A percentile compares a stretch with the other conserved stretches of the same genome.
phyloP scores from a whole-genome alignment of 2,329 filamentous ascomycete species.

The Sporothrix mexicana region DNA sequence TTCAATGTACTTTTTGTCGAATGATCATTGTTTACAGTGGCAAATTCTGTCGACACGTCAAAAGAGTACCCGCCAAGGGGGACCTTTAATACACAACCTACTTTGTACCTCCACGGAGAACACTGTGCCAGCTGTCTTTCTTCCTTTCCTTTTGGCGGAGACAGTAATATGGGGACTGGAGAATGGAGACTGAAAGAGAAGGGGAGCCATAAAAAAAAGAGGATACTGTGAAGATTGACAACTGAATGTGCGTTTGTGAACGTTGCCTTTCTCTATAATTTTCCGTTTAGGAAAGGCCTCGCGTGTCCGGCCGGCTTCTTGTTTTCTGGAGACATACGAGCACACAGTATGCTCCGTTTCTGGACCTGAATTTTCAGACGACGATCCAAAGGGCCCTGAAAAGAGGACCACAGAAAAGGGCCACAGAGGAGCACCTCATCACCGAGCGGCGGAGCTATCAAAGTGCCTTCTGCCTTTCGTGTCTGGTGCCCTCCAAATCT shows the following conservation, averaged over 20 bases:
- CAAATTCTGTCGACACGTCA: too few relatives aligned
- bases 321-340: neutral
- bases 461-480: too few relatives aligned
- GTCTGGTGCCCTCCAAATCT: neutral
- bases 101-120: constrained; percentile 4
- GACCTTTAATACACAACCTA: too few relatives aligned
- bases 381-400: neutral
- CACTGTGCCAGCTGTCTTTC: neutral
- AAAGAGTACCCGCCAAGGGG: too few relatives aligned
- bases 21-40: too few relatives aligned
- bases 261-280: neutral
- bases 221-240: constrained; percentile 20
- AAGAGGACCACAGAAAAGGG: neutral
- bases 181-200: neutral
- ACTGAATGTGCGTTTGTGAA: neutral
- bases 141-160: neutral
- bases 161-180: neutral
- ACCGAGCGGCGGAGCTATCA: constrained; percentile 14
- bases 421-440: neutral
- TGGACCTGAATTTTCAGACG: neutral
- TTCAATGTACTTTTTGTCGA: too few relatives aligned
- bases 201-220: neutral
- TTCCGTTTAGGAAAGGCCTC: constrained; percentile 32
- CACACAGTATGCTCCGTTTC: neutral
- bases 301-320: constrained; percentile 8